Base-by-base conservation (phyloP, 2,329 filamentous ascomycete species). In the Fusarium poae region DNA sequence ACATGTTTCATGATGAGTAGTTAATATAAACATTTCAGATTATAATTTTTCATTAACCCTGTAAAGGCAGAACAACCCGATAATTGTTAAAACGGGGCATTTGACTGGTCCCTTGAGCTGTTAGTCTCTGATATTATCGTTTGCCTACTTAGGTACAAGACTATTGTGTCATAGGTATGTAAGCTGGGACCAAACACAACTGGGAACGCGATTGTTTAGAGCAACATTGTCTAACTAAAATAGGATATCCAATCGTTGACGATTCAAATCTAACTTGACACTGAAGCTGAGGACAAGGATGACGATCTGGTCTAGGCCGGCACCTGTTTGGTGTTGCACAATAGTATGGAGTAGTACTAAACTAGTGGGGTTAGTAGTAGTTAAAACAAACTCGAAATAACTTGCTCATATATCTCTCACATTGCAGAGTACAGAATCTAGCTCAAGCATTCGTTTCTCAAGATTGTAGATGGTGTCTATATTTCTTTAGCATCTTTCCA, bases 341-440 rank as follows among this genome's bases (percentile, higher is more conserved):
- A 39, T 39, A 39, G 35, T 35, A 54, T 49, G 37, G 18, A 29
- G 39, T 20, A 35, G 30, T 39, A 23, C 40, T 21, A 27, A 25
- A 23, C 40, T 39, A 27, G 42, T 29, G 42, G n/a, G 23, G 48
- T 27, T 27, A 27, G 27, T 27, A 27, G 27, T 51, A 64, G 62
- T 58, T 30, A 51, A 39, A 39, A 40, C 53, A 50, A 43, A 35
- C 35, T 37, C 51, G 49, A 48, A 62, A 71, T 65, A 70, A 70
- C 67, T 70, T 70, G 67, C 67, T 70, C 67, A 70, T 65, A 70
- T 70, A 30, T 55, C 51, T 29, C 67, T 70, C 67, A 70, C 30
- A 15, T 52, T 37, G 21, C 12, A 23, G 39, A 29, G 16, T 10
- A 34, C 30, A 37, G 8, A 48, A 23, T 25, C 48, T 49, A 25